A percentile compares a stretch with the other conserved stretches of the same genome.
Evolutionary conservation across 192 early-diverging fungal genomes (phyloP).

Genomic region (Coemansia brasiliensis): DNA sequence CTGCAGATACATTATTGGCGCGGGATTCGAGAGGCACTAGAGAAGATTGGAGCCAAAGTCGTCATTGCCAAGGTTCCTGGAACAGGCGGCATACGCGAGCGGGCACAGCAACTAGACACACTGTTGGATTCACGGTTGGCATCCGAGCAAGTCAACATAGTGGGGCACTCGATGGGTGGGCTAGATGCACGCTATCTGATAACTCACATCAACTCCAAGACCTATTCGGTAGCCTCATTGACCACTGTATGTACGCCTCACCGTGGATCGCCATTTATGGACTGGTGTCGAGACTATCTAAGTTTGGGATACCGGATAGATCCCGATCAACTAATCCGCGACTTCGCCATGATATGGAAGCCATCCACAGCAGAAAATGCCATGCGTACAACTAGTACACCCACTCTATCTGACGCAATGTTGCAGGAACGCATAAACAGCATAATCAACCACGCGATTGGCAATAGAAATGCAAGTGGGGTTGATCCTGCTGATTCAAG

Average conservation of each 20-base stretch:
- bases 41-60: conserved; percentile 78
- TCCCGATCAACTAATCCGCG: conserved; percentile 47
- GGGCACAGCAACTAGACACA: conserved; percentile 74
- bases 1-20: conserved; percentile 90
- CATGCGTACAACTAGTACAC: neutral
- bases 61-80: conserved; percentile 75
- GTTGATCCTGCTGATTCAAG: conserved; percentile 33
- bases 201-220: conserved; percentile 70
- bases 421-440: conserved; percentile 28
- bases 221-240: conserved; percentile 74
- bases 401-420: conserved; percentile 13
- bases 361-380: neutral
- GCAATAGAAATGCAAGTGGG: conserved; percentile 3
- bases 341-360: conserved; percentile 51
- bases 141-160: conserved; percentile 66
- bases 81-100: conserved; percentile 67
- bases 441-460: conserved; percentile 36
- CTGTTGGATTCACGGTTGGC: conserved; percentile 61
- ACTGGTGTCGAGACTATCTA: conserved; percentile 85
- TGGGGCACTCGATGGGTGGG: conserved; percentile 96
- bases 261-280: conserved; percentile 90
- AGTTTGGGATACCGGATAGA: conserved; percentile 69
- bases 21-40: conserved; percentile 75
- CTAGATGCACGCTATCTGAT: conserved; percentile 92
- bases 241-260: conserved; percentile 95